Evolutionary conservation across 345 rosid genomes (phyloP).

Genomic region (Citrus sinensis): DNA sequence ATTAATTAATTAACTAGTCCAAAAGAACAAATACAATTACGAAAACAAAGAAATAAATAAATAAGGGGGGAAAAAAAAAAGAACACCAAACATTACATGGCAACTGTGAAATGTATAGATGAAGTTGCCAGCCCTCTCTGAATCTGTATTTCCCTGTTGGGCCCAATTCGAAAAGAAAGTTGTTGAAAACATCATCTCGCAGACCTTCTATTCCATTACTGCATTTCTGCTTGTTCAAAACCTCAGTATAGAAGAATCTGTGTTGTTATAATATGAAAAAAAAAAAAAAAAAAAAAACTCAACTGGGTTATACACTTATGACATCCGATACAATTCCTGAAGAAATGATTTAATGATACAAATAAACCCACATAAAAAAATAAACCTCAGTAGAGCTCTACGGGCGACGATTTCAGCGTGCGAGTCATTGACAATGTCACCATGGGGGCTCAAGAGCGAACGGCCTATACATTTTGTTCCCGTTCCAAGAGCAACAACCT

Average conservation of each 20-base stretch:
- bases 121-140: constrained; percentile 62
- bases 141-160: constrained; percentile 40
- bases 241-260: constrained; percentile 59
- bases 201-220: constrained; percentile 20
- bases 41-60: neutral
- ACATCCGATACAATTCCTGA: neutral
- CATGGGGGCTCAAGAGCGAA: constrained; percentile 57
- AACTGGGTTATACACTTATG: neutral
- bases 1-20: neutral
- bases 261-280: neutral
- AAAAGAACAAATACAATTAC: neutral
- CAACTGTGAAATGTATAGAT: constrained; percentile 82
- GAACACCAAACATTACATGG: constrained; percentile 60
- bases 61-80: neutral
- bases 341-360: neutral
- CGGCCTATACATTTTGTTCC: constrained; percentile 82
- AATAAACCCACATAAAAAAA: neutral
- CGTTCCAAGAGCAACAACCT: constrained; percentile 79
- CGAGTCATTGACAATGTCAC: constrained; percentile 83
- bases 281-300: neutral
- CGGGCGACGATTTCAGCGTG: constrained; percentile 88
- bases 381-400: constrained; percentile 71
- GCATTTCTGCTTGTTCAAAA: neutral
- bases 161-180: constrained; percentile 37
- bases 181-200: constrained; percentile 16